These are phyloP conservation scores for Melampsora abietis-canadensis DNA, from an alignment of 1,284 basidiomycete species.

Conservation along the genomic window DNA sequence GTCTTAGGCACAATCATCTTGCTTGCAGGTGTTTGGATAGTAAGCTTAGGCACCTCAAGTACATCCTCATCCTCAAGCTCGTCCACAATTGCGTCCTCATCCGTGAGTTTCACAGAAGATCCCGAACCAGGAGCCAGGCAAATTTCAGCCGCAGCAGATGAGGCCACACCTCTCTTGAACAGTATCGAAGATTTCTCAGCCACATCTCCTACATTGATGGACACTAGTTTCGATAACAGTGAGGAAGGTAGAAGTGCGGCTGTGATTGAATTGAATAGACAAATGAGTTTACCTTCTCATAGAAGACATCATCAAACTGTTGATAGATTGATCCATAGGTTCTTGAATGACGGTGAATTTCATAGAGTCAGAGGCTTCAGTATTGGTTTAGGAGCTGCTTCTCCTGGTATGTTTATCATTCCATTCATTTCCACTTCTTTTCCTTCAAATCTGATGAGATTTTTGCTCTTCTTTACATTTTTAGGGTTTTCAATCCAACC, in stretches of 20 bases:
- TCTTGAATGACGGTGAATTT: conserved; percentile 20
- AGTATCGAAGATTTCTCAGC: too few relatives aligned
- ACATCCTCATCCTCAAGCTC: not conserved
- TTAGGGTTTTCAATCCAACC: conserved; percentile 33
- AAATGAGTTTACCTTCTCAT: too few relatives aligned
- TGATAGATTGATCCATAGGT: conserved; percentile 16
- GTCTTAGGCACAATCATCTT: conserved; percentile 73
- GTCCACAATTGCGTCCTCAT: too few relatives aligned
- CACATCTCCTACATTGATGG: too few relatives aligned
- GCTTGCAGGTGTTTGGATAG: conserved; percentile 83
- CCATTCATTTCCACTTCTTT: not conserved
- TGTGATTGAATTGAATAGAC: too few relatives aligned
- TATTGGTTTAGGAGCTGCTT: conserved; percentile 34
- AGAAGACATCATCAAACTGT: conserved; percentile 13
- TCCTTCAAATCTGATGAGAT: not conserved
- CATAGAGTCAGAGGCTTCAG: conserved; percentile 27
- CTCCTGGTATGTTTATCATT: conserved; percentile 8
- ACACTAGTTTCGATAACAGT: too few relatives aligned
- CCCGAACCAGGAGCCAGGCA: too few relatives aligned
- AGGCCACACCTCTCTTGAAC: too few relatives aligned
- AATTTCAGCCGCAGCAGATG: too few relatives aligned
- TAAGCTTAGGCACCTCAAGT: conserved; percentile 52
- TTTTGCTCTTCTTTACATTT: not conserved
- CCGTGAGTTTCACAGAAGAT: too few relatives aligned
- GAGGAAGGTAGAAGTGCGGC: too few relatives aligned